Percentiles rank a stretch among this genome's conserved stretches.
These are phyloP conservation scores for Phytophthora chlamydospora DNA, from an alignment of 352 stramenopile genomes.

Conservation along the genomic window DNA sequence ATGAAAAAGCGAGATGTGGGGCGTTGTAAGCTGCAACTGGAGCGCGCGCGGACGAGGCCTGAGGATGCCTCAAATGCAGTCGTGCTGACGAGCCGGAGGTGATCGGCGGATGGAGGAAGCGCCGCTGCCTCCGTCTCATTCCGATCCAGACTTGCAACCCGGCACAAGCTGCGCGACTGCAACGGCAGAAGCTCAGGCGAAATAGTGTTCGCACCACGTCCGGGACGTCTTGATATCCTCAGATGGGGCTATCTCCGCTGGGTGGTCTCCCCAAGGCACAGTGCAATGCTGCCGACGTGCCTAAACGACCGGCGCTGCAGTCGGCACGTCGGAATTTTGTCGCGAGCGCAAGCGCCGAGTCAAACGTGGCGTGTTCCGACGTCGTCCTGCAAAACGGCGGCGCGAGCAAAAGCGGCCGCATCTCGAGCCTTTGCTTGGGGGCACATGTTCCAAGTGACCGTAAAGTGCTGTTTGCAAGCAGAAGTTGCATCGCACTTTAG, in stretches of 20 bases:
- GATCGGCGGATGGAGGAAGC: background rate
- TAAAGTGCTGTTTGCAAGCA: background rate
- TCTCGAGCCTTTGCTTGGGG: too few species aligned
- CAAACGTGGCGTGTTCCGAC: too few species aligned
- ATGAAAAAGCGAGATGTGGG: slow-evolving; percentile 32
- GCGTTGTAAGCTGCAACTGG: slow-evolving; percentile 13
- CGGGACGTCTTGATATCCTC: background rate
- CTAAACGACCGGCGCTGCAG: too few species aligned
- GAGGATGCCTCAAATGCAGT: background rate
- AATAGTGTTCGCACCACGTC: slow-evolving; percentile 11
- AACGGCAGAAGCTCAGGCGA: background rate
- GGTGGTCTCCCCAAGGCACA: background rate
- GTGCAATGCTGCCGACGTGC: too few species aligned
- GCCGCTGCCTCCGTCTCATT: slow-evolving; percentile 21
- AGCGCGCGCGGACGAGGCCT: background rate
- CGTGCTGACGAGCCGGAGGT: slow-evolving; percentile 3
- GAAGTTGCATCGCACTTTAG: background rate
- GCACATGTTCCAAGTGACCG: background rate
- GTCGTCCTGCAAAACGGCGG: too few species aligned
- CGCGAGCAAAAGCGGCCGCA: background rate
- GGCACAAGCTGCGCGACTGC: background rate
- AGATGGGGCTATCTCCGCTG: slow-evolving; percentile 8
- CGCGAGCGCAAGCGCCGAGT: too few species aligned
- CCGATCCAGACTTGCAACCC: background rate
- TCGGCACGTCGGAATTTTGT: too few species aligned